These are phyloP conservation scores for Spathaspora sp. DNA, from an alignment of 1,139 yeast genomes.

Conservation along the genomic window DNA sequence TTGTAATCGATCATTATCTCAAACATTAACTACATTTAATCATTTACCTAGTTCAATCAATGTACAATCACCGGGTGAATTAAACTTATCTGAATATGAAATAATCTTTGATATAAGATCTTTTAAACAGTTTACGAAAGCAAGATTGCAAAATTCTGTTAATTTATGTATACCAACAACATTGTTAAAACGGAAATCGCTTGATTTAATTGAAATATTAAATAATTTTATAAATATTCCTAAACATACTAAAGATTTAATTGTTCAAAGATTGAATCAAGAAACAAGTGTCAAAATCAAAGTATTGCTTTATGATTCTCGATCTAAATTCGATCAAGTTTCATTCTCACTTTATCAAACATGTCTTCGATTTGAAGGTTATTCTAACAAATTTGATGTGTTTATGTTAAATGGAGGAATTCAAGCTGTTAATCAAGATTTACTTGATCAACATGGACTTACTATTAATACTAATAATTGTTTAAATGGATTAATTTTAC, in stretches of 20 bases:
- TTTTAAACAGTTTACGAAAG: constrained; percentile 30
- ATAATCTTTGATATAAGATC: constrained; percentile 40
- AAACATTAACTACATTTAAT: constrained; percentile 10
- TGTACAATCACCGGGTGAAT: constrained; percentile 1
- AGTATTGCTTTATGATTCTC: constrained; percentile 54
- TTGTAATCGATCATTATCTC: constrained; percentile 9
- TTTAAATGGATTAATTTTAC: constrained; percentile 36
- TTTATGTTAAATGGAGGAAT: constrained; percentile 42
- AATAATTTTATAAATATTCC: constrained; percentile 26
- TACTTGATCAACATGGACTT: constrained; percentile 2
- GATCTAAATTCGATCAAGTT: constrained; percentile 21
- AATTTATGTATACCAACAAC: constrained; percentile 46
- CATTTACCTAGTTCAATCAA: constrained; percentile 8
- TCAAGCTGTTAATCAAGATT: constrained; percentile 5
- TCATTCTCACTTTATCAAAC: constrained; percentile 43
- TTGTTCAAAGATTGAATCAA: constrained; percentile 10
- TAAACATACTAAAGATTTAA: constrained; percentile 6
- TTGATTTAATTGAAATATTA: constrained; percentile 30
- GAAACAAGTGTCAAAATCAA: constrained; percentile 18
- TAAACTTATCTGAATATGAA: constrained; percentile 7
- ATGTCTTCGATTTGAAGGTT: constrained; percentile 35
- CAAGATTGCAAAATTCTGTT: constrained; percentile 29
- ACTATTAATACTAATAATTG: constrained; percentile 5
- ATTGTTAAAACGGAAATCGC: constrained; percentile 35
- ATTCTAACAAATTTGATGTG: constrained; percentile 26